Base-by-base conservation (phyloP, 2,329 filamentous ascomycete species). In the Colletotrichum somersetense region DNA sequence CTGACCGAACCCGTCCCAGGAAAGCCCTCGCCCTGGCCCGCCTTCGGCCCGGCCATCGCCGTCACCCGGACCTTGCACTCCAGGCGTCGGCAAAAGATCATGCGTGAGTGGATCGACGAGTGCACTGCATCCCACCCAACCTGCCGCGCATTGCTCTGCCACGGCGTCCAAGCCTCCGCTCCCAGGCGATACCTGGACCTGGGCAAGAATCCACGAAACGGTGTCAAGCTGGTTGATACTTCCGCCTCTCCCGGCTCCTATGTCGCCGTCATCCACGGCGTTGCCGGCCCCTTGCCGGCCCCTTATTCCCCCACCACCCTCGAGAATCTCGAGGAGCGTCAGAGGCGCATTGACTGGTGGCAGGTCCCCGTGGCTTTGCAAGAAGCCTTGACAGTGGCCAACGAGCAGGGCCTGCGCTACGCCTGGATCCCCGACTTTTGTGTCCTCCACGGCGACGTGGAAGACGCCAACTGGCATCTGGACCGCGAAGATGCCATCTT, bases 391-490 rank as follows among this genome's bases (percentile, higher is more conserved):
- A 33, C 26, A 3, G 18, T 72, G 11, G 69, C 69, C 2, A 8
- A 33, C 8, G 69, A 69, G 1, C 66, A 69, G 18, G n/a, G 55
- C n/a, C 10, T 64, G 14, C 26, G 38, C 1, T 59, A 63, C 23
- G 26, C 57, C 2, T 72, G 66, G 58, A 63, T 59, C 23, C 46
- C 30, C 2, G 53, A 63, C 8, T 50, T 69, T 7, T 72, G 65
- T 16, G 53, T 72, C 12, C 2, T 69, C 3, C 53, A 64, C 14
- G 66, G 68, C 18, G 52, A 64, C n/a, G n/a, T 6, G 2, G 42
- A 64, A 18, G 69, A 72, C 11, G 0, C 16, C 20, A 16, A 26
- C 38, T 72, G 69, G 69, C 69, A 72, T 2, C 12, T 59, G 38
- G 53, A 63, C 33, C 57, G 59, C 44, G 50, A 69, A 14, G 52